Evolutionary conservation across 768 basidiomycete genomes (phyloP), one percentile per base, ranked within the genome.

Genomic region (Kwoniella sp.): DNA sequence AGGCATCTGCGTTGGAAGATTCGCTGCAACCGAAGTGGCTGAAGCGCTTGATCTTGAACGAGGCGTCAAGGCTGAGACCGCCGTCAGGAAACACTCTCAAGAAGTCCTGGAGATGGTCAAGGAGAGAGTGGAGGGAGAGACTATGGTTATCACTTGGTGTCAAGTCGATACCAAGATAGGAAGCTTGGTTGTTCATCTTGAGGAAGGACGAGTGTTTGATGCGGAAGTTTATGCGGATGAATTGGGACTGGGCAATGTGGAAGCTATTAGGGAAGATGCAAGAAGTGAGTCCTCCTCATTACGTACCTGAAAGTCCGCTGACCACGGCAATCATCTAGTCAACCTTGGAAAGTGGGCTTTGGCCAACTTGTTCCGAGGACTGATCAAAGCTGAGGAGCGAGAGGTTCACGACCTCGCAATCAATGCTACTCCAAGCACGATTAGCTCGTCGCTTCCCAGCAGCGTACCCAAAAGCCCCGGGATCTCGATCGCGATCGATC

Each of bases 221-320:
- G 90, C 91, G 6, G 96, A 99, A 80, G 87, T 95, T 1, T 97
- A 94, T 76, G 90, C 90, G 13, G 94, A 97, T 75, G 93, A 98
- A 76, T 86, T 89, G 44, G 91, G 90, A 21, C 88, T 87, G 73
- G 82, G 81, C 0, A 80, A 83, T 26, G 85, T 88, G 58, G 84
- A 84, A 5, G 82, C 84, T 9, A 87, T 87, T 67, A 86, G 83
- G 50, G 91, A 93, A 58, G 95, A 97, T 72, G 83, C 86, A 17
- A 87, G 93, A 78, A 73, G 95, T 92, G 70, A 76, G 89, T 85
- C 59, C 58, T 19, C 47, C 36, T 52, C 55, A 17, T 24, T 67
- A 44, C 46, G 54, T 50, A 40, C 22, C n/a, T n/a, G n/a, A n/a
- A n/a, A n/a, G n/a, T n/a, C n/a, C n/a, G n/a, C n/a, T n/a, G n/a